Conservation (phyloP, 306 rosid species). For the Quercus berberidifolia region DNA sequence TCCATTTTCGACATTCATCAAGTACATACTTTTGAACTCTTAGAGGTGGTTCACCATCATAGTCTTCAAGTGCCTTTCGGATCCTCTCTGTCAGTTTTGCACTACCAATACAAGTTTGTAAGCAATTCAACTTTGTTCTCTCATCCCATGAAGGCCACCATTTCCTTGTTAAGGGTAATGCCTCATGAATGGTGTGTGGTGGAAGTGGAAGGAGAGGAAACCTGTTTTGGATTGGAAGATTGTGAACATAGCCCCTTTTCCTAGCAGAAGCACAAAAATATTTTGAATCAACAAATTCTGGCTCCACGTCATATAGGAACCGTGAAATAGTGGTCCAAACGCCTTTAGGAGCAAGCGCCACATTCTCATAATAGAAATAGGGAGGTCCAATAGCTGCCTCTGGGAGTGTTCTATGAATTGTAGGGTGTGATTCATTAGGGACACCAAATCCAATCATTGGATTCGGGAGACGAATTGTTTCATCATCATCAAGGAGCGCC, state of each 20-base stretch:
- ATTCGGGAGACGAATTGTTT: slow-evolving; percentile 63
- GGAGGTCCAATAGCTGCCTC: slow-evolving; percentile 83
- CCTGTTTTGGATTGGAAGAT: slow-evolving; percentile 73
- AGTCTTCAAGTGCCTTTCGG: slow-evolving; percentile 61
- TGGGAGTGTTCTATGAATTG: slow-evolving; percentile 50
- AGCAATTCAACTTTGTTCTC: slow-evolving; percentile 69
- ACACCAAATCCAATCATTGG: slow-evolving; percentile 93
- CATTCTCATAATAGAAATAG: slow-evolving; percentile 92
- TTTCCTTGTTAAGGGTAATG: slow-evolving; percentile 71
- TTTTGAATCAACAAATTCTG: slow-evolving; percentile 92
- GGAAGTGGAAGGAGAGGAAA: slow-evolving; percentile 83
- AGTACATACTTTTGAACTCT: slow-evolving; percentile 55
- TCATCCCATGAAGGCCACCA: slow-evolving; percentile 99
- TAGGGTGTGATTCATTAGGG: slow-evolving; percentile 47
- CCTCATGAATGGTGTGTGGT: slow-evolving; percentile 67
- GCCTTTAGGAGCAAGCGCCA: slow-evolving; percentile 92
- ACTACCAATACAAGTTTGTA: slow-evolving; percentile 72
- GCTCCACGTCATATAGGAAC: slow-evolving; percentile 71
- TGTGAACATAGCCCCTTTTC: slow-evolving; percentile 90
- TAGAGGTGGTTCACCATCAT: slow-evolving; percentile 55
- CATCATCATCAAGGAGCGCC: slow-evolving; percentile 59
- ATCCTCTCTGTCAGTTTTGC: slow-evolving; percentile 75
- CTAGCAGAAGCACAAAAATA: slow-evolving; percentile 87
- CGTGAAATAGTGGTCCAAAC: slow-evolving; percentile 90
- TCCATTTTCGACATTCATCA: slow-evolving; percentile 87